A percentile compares a stretch with the other conserved stretches of the same genome.
Conservation (phyloP, 768 basidiomycete species). For the Suillus subluteus region DNA sequence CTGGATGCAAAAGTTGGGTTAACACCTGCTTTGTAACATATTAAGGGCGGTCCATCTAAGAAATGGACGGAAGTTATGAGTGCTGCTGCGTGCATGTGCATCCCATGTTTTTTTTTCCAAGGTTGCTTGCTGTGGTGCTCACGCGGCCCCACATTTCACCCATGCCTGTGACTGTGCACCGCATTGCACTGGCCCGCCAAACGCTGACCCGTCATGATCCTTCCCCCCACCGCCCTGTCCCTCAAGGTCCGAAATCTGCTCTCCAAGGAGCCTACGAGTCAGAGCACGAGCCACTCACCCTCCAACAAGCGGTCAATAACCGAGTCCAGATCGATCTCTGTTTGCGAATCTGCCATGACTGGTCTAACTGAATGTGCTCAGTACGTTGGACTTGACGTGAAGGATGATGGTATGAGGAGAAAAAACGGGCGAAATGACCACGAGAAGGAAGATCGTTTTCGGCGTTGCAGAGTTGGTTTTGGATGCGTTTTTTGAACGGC, state of each 20-base stretch:
- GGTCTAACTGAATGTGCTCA: constrained; percentile 16
- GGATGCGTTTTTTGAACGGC: constrained; percentile 16
- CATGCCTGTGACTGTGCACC: constrained; percentile 1
- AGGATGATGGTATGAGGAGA: constrained; percentile 24
- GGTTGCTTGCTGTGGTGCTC: constrained; percentile 8
- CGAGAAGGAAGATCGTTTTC: constrained; percentile 27
- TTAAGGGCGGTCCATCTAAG: constrained; percentile 4
- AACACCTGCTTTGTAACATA: constrained; percentile 8
- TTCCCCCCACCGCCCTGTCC: background rate
- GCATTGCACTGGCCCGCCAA: constrained; percentile 1
- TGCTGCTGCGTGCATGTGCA: constrained; percentile 6
- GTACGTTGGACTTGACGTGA: constrained; percentile 21
- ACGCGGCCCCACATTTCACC: constrained; percentile 11
- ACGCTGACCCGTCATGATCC: background rate
- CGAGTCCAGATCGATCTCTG: constrained; percentile 98
- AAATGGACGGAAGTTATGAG: constrained; percentile 9
- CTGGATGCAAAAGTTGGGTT: constrained; percentile 45
- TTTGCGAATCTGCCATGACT: constrained; percentile 76
- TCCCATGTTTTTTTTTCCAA: constrained; percentile 14
- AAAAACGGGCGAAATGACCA: constrained; percentile 27
- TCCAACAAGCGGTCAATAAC: constrained; percentile 98
- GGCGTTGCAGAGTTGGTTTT: constrained; percentile 25
- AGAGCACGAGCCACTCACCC: constrained; percentile 65
- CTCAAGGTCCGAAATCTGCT: constrained; percentile 9
- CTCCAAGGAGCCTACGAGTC: constrained; percentile 16